These are phyloP conservation scores for Fusarium citri DNA, from an alignment of 2,329 filamentous ascomycete genomes.

Conservation along the genomic window DNA sequence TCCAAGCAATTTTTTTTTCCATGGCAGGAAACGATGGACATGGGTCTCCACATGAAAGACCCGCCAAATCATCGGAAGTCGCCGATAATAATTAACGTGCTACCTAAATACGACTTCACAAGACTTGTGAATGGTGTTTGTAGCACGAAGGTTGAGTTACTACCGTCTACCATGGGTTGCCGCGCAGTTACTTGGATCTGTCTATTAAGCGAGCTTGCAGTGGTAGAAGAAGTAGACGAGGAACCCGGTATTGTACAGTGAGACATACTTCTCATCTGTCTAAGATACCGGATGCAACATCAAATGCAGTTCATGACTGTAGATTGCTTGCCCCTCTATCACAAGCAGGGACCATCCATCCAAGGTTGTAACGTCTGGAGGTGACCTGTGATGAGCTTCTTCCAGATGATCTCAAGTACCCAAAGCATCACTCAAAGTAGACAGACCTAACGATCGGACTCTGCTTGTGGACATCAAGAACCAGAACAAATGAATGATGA, in stretches of 20 bases:
- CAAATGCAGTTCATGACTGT: neutral
- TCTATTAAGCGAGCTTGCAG: neutral
- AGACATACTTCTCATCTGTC: neutral
- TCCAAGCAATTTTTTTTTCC: slow-evolving; percentile 43
- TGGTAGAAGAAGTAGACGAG: neutral
- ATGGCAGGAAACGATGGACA: neutral
- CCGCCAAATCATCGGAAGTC: neutral
- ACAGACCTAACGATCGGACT: too few relatives aligned
- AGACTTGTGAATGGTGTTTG: neutral
- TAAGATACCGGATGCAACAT: neutral
- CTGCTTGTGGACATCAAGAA: too few relatives aligned
- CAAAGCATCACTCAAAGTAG: too few relatives aligned
- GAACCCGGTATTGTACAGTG: neutral
- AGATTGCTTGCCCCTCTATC: neutral
- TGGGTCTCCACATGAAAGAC: neutral
- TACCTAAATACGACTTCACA: neutral
- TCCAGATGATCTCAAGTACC: neutral
- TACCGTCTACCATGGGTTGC: neutral
- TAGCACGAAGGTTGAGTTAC: neutral
- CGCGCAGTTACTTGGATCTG: too few relatives aligned
- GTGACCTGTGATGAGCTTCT: neutral
- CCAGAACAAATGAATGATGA: neutral
- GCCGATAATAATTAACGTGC: neutral
- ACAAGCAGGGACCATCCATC: neutral
- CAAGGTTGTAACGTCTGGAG: neutral